Percentiles rank a stretch among this genome's conserved stretches.
phyloP scores from a whole-genome alignment of 2,329 filamentous ascomycete species.

The Colletotrichum sp. region DNA sequence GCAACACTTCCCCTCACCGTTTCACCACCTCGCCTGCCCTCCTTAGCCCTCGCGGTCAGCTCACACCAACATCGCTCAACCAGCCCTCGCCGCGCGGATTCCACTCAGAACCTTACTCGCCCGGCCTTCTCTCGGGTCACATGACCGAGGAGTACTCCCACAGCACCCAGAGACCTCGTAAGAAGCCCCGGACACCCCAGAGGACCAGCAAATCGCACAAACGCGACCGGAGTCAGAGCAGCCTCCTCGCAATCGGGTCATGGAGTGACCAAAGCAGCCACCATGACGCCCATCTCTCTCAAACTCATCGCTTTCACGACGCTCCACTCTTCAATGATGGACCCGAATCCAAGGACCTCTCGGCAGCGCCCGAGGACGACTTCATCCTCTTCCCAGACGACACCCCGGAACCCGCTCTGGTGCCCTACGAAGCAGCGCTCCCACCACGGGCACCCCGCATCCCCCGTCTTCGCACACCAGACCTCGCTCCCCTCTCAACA shows the following conservation, averaged over 20 bases:
- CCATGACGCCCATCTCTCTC: background rate
- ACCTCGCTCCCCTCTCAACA: conserved; percentile 16
- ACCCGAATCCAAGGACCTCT: background rate
- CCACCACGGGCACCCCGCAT: conserved; percentile 6
- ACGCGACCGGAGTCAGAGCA: background rate
- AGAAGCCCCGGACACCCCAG: background rate
- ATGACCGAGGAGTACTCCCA: background rate
- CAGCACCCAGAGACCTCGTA: background rate
- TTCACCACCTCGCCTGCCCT: background rate
- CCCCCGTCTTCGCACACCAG: conserved; percentile 15
- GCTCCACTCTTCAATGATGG: background rate
- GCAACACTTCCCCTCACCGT: background rate
- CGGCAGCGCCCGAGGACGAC: background rate
- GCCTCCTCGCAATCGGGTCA: conserved; percentile 7
- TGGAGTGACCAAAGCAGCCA: background rate
- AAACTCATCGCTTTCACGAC: background rate
- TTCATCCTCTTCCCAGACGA: conserved; percentile 4
- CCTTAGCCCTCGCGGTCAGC: background rate
- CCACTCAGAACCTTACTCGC: background rate
- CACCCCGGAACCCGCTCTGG: background rate
- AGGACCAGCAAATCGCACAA: background rate
- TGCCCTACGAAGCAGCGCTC: background rate
- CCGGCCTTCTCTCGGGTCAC: background rate
- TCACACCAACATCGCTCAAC: background rate
- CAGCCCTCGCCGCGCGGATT: background rate